These are phyloP conservation scores for Senna siamea DNA, from an alignment of 306 rosid genomes.

Conservation along the genomic window DNA sequence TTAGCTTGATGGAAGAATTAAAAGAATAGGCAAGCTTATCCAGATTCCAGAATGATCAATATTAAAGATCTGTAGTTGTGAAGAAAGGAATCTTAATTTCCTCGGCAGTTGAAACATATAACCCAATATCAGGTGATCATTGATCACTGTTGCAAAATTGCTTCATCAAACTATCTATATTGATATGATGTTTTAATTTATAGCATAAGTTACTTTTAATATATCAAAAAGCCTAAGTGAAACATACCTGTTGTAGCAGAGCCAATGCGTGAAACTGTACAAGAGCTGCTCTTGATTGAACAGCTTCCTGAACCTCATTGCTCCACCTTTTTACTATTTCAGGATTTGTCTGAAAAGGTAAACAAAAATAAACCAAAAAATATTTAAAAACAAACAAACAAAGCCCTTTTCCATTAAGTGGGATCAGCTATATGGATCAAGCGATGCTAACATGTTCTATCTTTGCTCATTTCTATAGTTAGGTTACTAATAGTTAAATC, in stretches of 20 bases:
- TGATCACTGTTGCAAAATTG: neutral
- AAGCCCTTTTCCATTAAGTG: too few species aligned
- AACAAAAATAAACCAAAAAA: constrained; percentile 15
- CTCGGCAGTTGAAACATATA: constrained; percentile 15
- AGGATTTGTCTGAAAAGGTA: constrained; percentile 73
- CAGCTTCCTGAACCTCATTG: constrained; percentile 99
- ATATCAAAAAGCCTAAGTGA: constrained; percentile 8
- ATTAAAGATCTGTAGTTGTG: constrained; percentile 26
- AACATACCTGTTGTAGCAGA: constrained; percentile 89
- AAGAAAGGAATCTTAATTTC: constrained; percentile 18
- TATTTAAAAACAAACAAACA: too few species aligned
- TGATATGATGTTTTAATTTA: neutral
- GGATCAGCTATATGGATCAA: too few species aligned
- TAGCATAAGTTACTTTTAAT: neutral
- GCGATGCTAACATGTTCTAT: too few species aligned
- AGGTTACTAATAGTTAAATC: too few species aligned
- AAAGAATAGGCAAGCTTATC: constrained; percentile 1
- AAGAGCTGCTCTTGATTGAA: constrained; percentile 97
- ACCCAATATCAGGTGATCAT: neutral
- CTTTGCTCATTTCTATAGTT: too few species aligned
- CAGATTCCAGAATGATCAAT: constrained; percentile 18
- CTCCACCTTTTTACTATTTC: constrained; percentile 99
- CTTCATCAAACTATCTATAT: constrained; percentile 28
- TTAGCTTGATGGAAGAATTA: constrained; percentile 16
- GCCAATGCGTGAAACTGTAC: constrained; percentile 97